These are phyloP conservation scores for Globisporangium yorkense DNA, from an alignment of 352 stramenopile genomes.

Conservation along the genomic window DNA sequence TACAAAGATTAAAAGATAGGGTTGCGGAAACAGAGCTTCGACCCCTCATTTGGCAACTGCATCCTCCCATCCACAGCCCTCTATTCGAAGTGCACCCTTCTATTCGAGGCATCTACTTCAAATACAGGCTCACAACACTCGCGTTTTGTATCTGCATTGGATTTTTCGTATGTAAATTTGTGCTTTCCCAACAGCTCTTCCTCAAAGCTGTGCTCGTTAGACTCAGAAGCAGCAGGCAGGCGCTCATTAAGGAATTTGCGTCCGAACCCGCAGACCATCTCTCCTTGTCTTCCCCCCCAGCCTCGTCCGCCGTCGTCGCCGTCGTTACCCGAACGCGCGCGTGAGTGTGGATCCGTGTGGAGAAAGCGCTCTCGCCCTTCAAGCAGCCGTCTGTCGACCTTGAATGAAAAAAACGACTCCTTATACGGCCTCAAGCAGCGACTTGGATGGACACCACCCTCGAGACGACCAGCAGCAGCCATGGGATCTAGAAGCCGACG, in stretches of 20 bases:
- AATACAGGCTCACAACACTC: background rate
- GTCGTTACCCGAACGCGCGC: background rate
- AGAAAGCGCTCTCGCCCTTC: slow-evolving; percentile 10
- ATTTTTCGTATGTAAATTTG: background rate
- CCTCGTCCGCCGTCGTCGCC: background rate
- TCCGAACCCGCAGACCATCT: slow-evolving; percentile 5
- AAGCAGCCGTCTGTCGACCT: slow-evolving; percentile 10
- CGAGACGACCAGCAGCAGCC: background rate
- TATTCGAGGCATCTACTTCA: background rate
- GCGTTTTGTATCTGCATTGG: background rate
- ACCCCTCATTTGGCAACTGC: background rate
- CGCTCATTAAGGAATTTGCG: slow-evolving; percentile 13
- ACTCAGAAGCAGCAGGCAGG: background rate
- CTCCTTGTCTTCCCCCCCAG: slow-evolving; percentile 4
- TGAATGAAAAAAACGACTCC: slow-evolving; percentile 19
- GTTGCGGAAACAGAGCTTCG: background rate
- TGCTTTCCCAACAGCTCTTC: background rate
- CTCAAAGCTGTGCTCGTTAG: background rate
- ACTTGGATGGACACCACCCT: slow-evolving; percentile 12
- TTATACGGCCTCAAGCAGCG: slow-evolving; percentile 12
- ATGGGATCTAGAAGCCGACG: background rate
- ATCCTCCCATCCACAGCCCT: background rate
- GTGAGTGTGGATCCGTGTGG: slow-evolving; percentile 5
- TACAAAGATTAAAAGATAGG: background rate
- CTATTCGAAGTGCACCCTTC: background rate